These are phyloP conservation scores for Fusarium longipes DNA, from an alignment of 2,329 filamentous ascomycete genomes.

Conservation along the genomic window DNA sequence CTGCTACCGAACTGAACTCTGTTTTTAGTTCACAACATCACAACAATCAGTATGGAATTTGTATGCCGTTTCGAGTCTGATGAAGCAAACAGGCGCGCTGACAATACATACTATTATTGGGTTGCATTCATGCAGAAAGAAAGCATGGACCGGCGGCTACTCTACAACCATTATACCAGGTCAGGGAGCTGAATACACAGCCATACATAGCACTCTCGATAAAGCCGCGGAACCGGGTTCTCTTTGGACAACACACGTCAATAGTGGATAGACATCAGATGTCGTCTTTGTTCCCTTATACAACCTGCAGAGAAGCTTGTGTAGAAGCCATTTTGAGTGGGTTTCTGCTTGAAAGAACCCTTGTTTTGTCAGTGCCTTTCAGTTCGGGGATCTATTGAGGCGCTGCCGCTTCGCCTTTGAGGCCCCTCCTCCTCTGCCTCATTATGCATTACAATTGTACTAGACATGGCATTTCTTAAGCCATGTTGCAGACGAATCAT, in stretches of 20 bases:
- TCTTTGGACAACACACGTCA: slow-evolving; percentile 20
- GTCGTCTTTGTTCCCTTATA: slow-evolving; percentile 6
- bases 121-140: slow-evolving; percentile 14
- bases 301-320: slow-evolving; percentile 25
- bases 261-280: not conserved
- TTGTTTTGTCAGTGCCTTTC: slow-evolving; percentile 21
- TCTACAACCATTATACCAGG: not conserved
- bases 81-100: slow-evolving; percentile 3
- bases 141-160: slow-evolving; percentile 15
- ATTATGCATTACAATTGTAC: slow-evolving; percentile 9
- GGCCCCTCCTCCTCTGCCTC: slow-evolving; percentile 20
- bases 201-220: not conserved
- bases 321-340: slow-evolving; percentile 17
- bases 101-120: slow-evolving; percentile 20
- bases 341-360: slow-evolving; percentile 17
- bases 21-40: slow-evolving; percentile 17
- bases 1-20: slow-evolving; percentile 22
- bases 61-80: slow-evolving; percentile 5
- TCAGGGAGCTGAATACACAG: not conserved
- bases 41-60: slow-evolving; percentile 7
- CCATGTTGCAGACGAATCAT: slow-evolving; percentile 27
- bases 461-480: slow-evolving; percentile 22
- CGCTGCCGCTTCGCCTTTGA: slow-evolving; percentile 26
- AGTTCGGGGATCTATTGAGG: slow-evolving; percentile 12
- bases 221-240: not conserved